These are phyloP conservation scores for Aphelidium insulamus DNA, from an alignment of 371 early-diverging fungal genomes.

Conservation along the genomic window DNA sequence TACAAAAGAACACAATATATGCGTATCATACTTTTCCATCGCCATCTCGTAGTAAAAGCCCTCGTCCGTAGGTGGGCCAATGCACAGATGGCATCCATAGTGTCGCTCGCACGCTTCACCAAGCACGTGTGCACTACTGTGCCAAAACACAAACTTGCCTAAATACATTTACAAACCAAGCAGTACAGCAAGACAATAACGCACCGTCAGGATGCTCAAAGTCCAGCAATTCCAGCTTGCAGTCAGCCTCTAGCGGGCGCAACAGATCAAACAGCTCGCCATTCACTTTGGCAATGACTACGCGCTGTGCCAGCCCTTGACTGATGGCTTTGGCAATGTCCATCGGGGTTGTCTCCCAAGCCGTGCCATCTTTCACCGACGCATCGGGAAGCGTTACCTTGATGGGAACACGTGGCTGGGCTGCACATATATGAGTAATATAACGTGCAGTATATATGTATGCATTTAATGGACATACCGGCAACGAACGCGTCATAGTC, in stretches of 20 bases:
- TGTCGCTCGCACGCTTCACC: slow-evolving; percentile 95
- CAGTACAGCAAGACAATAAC: neutral
- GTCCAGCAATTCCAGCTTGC: slow-evolving; percentile 73
- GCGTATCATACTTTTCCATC: slow-evolving; percentile 38
- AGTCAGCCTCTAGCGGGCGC: slow-evolving; percentile 62
- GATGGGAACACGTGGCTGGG: slow-evolving; percentile 63
- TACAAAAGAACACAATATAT: slow-evolving; percentile 2
- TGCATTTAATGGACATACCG: slow-evolving; percentile 22
- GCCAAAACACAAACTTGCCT: slow-evolving; percentile 93
- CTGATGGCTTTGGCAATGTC: slow-evolving; percentile 67
- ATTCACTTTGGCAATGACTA: slow-evolving; percentile 87
- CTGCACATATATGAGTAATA: slow-evolving; percentile 13
- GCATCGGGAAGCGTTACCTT: slow-evolving; percentile 81
- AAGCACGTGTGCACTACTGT: slow-evolving; percentile 97
- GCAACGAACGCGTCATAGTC: slow-evolving; percentile 52
- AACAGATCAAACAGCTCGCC: slow-evolving; percentile 81
- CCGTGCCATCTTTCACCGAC: slow-evolving; percentile 44
- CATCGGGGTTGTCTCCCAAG: slow-evolving; percentile 96
- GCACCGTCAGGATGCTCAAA: slow-evolving; percentile 84
- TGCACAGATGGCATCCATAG: slow-evolving; percentile 88
- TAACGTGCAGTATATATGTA: neutral
- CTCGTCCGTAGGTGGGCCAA: slow-evolving; percentile 95
- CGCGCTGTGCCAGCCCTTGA: slow-evolving; percentile 73
- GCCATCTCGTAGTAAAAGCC: slow-evolving; percentile 99
- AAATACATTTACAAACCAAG: neutral